Base-by-base conservation (phyloP, 345 rosid species). In the Eucalyptus victrix region DNA sequence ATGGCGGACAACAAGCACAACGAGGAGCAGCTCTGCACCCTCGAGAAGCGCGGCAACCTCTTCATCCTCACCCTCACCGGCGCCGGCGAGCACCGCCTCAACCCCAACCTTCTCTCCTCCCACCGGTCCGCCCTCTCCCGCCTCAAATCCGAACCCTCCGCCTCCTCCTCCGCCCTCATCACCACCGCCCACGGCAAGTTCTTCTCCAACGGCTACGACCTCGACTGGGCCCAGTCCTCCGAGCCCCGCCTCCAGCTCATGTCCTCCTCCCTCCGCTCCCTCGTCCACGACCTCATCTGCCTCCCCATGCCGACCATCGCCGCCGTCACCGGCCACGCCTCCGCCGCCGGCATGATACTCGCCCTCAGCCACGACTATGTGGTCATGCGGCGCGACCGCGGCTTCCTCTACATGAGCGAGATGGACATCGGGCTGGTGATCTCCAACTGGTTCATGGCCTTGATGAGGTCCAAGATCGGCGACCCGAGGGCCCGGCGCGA, bases 151-250 rank as follows among this genome's bases (percentile, higher is more conserved):
- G 92, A 93, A 12, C 93, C 92, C 65, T 87, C 93, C 54, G 83
- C 83, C 28, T 87, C 72, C 4, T 93, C 92, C 56, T 90, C 97
- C 50, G 96, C 90, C 34, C 97, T 96, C 26, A 90, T 96, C 93
- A 96, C 97, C 85, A 94, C 94, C 42, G 90, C 98, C 54, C 88
- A 94, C 19, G 99, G 99, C 19, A 95, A 91, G 89, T 97, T 95
- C 95, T 97, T 96, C 95, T 97, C 99, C 89, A 96, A 97, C 89
- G 99, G 99, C 83, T 95, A 91, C 90, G 98, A 96, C 91, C 93
- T 96, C 86, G 92, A 89, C 53, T 93, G 96, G 94, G 95, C 95
- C 76, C 47, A 88, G 42, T 34, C 93, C 40, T 72, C 88, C 72
- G 90, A 83, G 5, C 89, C 94, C 86, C 94, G 93, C 15, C 81